Percentiles rank a stretch among this genome's conserved stretches.
Conservation (phyloP, 164 flowering plant species). For the Aristolochia californica region DNA sequence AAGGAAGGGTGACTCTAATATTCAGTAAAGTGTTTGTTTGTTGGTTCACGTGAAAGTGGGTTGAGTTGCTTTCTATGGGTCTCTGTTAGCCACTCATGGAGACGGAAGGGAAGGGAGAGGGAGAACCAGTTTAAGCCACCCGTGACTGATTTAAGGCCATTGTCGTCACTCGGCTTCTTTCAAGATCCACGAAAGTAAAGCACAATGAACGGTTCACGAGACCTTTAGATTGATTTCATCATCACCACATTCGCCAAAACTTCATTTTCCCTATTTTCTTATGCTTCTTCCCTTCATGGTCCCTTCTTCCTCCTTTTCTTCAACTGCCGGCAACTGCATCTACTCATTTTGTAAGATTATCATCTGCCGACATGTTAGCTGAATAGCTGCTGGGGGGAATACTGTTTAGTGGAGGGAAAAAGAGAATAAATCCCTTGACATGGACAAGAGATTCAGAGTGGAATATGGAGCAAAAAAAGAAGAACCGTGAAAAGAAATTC, state of each 20-base stretch:
- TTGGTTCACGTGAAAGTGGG: constrained; percentile 1
- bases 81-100: constrained; percentile 1
- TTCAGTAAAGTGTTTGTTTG: too few relatives aligned
- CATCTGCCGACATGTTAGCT: too few relatives aligned
- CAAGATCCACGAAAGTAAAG: constrained; percentile 26
- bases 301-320: neutral
- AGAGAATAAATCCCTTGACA: too few relatives aligned
- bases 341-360: neutral
- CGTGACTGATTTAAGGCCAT: constrained; percentile 18
- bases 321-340: neutral
- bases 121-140: too few relatives aligned
- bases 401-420: too few relatives aligned
- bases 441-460: too few relatives aligned
- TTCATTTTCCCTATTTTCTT: neutral
- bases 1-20: too few relatives aligned
- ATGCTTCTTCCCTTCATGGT: too few relatives aligned
- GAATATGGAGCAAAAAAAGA: too few relatives aligned
- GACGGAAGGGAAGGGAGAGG: neutral
- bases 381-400: neutral
- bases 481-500: too few relatives aligned
- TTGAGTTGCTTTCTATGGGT: neutral
- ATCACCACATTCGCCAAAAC: constrained; percentile 6
- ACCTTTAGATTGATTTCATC: constrained; percentile 4
- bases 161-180: constrained; percentile 10
- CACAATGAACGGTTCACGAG: constrained; percentile 59